Evolutionary conservation across 176 grass and related monocot species (phyloP).

Genomic region (Musa troglodytarum): DNA sequence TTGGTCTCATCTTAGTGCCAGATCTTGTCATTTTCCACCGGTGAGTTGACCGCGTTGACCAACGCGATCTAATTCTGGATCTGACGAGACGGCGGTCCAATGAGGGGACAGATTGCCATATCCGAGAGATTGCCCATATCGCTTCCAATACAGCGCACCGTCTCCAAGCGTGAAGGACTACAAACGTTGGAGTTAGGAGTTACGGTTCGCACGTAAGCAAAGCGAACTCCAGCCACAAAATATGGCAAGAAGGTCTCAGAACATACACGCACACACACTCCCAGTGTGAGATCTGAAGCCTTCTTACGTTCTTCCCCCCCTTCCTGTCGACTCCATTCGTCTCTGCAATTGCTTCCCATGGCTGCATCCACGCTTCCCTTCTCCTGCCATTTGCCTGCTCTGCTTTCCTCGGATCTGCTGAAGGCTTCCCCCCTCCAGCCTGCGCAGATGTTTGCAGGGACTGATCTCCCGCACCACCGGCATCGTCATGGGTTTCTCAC

Average conservation of each 20-base stretch:
- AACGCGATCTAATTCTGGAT: too few species aligned
- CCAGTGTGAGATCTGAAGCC: background rate
- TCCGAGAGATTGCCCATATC: too few species aligned
- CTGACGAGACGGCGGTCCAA: too few species aligned
- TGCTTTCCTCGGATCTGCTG: slow-evolving; percentile 29
- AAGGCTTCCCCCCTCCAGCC: slow-evolving; percentile 10
- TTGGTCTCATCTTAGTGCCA: too few species aligned
- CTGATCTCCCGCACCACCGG: slow-evolving; percentile 37
- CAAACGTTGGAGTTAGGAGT: too few species aligned
- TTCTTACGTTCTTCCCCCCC: background rate
- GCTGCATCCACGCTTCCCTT: slow-evolving; percentile 49
- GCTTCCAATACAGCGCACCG: too few species aligned
- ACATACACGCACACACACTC: background rate
- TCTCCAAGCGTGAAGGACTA: too few species aligned
- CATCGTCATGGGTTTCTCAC: slow-evolving; percentile 34
- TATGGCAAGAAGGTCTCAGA: background rate
- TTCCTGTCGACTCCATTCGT: background rate
- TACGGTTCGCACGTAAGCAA: background rate
- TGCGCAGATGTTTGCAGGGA: slow-evolving; percentile 20
- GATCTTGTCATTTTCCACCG: too few species aligned
- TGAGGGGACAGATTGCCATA: too few species aligned
- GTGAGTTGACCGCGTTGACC: too few species aligned
- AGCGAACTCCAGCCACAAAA: background rate
- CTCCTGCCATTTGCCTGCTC: slow-evolving; percentile 28
- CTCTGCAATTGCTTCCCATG: slow-evolving; percentile 33